Conservation (phyloP, 1,284 basidiomycete species). For the Tilletia indica region DNA sequence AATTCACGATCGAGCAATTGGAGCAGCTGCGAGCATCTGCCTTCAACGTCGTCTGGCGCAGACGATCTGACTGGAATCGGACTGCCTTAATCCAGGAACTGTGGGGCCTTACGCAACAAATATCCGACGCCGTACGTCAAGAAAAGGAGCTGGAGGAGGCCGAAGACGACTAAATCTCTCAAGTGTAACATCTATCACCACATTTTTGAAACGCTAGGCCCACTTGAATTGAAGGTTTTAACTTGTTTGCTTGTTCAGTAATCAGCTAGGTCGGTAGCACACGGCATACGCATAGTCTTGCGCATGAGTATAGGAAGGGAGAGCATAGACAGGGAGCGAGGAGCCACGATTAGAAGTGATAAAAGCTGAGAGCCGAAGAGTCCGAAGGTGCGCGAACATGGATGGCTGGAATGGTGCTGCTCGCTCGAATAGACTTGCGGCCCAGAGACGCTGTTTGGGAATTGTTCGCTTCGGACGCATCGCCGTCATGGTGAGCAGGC, state of each 20-base stretch:
- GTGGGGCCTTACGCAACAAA: conserved; percentile 25
- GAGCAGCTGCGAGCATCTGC: conserved; percentile 86
- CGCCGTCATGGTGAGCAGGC: neutral
- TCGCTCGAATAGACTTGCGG: neutral
- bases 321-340: too few species aligned
- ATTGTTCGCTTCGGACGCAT: neutral
- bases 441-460: neutral
- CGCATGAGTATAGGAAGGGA: too few species aligned
- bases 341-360: neutral
- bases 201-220: too few species aligned
- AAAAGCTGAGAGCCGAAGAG: conserved; percentile 11
- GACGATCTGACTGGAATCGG: conserved; percentile 79
- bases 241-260: too few species aligned
- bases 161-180: neutral
- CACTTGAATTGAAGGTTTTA: too few species aligned
- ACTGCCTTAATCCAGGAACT: conserved; percentile 62
- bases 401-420: neutral
- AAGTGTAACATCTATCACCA: neutral
- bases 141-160: conserved; percentile 16
- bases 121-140: conserved; percentile 24
- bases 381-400: conserved; percentile 13
- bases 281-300: too few species aligned
- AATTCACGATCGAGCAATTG: conserved; percentile 71
- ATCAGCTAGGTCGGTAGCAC: too few species aligned
- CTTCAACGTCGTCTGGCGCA: conserved; percentile 76